Evolutionary conservation across 257 asterid species (phyloP).

Genomic region (Catharanthus roseus): DNA sequence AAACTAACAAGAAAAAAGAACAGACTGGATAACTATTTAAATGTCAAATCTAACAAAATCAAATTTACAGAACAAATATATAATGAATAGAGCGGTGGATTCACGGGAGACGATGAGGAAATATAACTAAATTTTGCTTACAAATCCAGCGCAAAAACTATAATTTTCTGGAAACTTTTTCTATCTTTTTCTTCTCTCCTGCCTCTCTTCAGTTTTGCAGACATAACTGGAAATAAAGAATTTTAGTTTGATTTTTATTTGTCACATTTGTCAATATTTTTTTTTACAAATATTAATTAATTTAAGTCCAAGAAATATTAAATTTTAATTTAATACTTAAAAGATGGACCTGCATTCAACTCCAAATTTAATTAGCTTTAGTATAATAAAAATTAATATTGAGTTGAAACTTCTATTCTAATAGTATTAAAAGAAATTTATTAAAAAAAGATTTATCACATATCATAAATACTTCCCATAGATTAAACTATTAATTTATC

Average conservation of each 20-base stretch:
- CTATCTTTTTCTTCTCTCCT: not conserved
- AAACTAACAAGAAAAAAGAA: not conserved
- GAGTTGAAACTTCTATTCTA: too few relatives aligned
- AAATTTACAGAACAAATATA: not conserved
- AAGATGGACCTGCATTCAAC: not conserved
- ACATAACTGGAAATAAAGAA: too few relatives aligned
- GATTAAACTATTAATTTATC: too few relatives aligned
- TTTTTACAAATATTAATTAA: too few relatives aligned
- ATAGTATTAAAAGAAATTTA: too few relatives aligned
- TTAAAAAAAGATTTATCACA: too few relatives aligned
- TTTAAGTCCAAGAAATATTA: too few relatives aligned
- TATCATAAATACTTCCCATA: too few relatives aligned
- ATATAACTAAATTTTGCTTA: not conserved
- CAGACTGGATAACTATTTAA: too few relatives aligned
- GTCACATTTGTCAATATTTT: too few relatives aligned
- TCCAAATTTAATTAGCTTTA: conserved; percentile 1
- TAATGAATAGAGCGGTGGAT: conserved; percentile 12
- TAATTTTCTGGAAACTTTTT: not conserved
- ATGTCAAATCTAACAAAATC: not conserved
- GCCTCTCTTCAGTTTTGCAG: not conserved
- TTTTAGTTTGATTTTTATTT: too few relatives aligned
- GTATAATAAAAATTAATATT: not conserved
- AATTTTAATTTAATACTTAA: not conserved
- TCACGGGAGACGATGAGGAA: conserved; percentile 17
- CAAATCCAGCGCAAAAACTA: too few relatives aligned